These are phyloP conservation scores for Physcia stellaris DNA, from an alignment of 495 filamentous ascomycete genomes.

Conservation along the genomic window DNA sequence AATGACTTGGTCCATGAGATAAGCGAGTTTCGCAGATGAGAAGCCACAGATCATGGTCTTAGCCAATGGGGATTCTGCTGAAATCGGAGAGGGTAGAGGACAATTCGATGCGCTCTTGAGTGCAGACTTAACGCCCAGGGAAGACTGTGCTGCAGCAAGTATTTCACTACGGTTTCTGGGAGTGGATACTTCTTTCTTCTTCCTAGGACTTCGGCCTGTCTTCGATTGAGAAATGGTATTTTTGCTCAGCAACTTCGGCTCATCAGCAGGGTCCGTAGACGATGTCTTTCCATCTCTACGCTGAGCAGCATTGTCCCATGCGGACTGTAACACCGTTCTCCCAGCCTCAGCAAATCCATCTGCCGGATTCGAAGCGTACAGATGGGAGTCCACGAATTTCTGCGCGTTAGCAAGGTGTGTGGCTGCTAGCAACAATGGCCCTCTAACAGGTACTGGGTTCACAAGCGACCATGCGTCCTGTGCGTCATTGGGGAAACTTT, in stretches of 20 bases:
- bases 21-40: conserved; percentile 75
- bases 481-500: conserved; percentile 39
- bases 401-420: conserved; percentile 46
- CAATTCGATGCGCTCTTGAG: conserved; percentile 6
- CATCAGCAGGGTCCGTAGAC: neutral
- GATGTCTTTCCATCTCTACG: conserved; percentile 14
- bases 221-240: conserved; percentile 13
- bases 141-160: no score
- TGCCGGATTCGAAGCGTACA: conserved; percentile 30
- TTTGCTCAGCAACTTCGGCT: conserved; percentile 12
- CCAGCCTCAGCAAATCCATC: conserved; percentile 38
- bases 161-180: no score
- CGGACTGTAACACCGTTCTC: no score
- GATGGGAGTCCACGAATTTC: conserved; percentile 40
- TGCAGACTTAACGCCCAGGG: conserved; percentile 13
- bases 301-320: no score
- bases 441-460: conserved; percentile 13
- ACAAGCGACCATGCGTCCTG: conserved; percentile 53
- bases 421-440: conserved; percentile 35
- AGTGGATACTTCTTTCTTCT: neutral
- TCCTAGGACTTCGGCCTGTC: conserved; percentile 2
- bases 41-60: conserved; percentile 59
- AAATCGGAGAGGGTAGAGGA: conserved; percentile 15
- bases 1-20: conserved; percentile 60
- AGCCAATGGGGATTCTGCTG: conserved; percentile 38